phyloP scores from a whole-genome alignment of 352 stramenopile species.

The Pythium utonaiense region DNA sequence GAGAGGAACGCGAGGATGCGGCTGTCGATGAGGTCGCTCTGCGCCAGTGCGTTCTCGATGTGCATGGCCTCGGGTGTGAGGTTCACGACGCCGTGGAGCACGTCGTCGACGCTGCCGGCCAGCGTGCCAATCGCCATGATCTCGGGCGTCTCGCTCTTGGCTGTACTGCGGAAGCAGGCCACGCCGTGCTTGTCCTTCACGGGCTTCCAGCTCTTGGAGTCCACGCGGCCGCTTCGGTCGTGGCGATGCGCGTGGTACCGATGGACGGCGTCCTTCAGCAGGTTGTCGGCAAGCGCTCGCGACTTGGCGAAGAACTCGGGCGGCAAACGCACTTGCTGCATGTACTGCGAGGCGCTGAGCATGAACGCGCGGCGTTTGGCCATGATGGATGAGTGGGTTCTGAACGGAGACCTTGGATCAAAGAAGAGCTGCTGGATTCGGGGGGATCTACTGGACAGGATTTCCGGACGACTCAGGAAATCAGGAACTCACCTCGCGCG shows the following conservation, averaged over 20 bases:
- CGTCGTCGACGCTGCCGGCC: conserved; percentile 36
- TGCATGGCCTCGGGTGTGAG: conserved; percentile 58
- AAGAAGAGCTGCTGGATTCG: neutral
- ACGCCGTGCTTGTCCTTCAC: conserved; percentile 39
- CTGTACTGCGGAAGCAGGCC: conserved; percentile 31
- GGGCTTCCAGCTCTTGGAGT: conserved; percentile 44
- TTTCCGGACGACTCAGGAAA: no score
- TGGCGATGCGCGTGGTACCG: conserved; percentile 41
- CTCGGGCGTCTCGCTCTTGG: conserved; percentile 25
- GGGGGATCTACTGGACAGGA: no score
- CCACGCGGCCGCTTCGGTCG: conserved; percentile 24
- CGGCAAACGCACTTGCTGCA: conserved; percentile 27
- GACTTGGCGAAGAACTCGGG: conserved; percentile 20
- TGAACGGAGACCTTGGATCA: no score
- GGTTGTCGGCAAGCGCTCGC: conserved; percentile 12
- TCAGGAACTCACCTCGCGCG: neutral
- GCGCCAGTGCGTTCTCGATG: conserved; percentile 43
- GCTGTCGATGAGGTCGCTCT: conserved; percentile 48
- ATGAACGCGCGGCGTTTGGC: conserved; percentile 20
- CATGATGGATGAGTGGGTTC: conserved; percentile 12
- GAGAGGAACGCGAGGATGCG: conserved; percentile 50
- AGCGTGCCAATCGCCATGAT: conserved; percentile 42
- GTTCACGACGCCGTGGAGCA: conserved; percentile 53
- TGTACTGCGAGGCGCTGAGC: conserved; percentile 27
- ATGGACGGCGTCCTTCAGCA: conserved; percentile 22